phyloP scores from a whole-genome alignment of 2,329 filamentous ascomycete genomes.

The Trichoderma atrobrunneum region DNA sequence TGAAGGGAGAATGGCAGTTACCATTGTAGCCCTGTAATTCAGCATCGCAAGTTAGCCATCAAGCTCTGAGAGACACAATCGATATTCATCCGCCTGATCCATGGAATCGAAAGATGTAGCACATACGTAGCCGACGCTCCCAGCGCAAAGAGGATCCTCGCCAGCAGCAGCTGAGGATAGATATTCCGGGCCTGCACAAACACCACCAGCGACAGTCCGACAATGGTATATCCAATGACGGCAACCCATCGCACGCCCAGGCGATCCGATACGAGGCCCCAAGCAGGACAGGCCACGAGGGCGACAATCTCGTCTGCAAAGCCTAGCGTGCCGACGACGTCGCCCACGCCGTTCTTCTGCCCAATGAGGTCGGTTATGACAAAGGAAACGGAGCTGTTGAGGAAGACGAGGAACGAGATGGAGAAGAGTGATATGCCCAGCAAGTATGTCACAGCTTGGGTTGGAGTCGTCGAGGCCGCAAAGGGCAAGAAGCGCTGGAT shows the following conservation, averaged over 20 bases:
- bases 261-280: constrained; percentile 75
- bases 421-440: constrained; percentile 80
- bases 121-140: constrained; percentile 83
- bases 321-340: constrained; percentile 79
- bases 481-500: constrained; percentile 54
- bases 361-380: constrained; percentile 81
- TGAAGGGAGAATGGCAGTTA: constrained; percentile 85
- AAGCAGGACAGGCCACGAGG: constrained; percentile 73
- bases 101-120: not conserved
- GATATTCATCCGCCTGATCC: not conserved
- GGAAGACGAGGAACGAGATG: constrained; percentile 85
- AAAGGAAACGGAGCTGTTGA: constrained; percentile 81
- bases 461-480: constrained; percentile 55
- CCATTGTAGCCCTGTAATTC: constrained; percentile 73
- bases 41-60: not conserved
- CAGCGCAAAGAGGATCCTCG: constrained; percentile 81
- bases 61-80: not conserved
- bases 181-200: constrained; percentile 85
- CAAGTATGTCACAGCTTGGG: constrained; percentile 71
- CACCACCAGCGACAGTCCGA: constrained; percentile 71
- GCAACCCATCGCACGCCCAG: constrained; percentile 70
- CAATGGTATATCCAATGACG: constrained; percentile 76
- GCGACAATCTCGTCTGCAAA: constrained; percentile 83
- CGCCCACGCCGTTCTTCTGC: constrained; percentile 68
- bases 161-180: constrained; percentile 84